Percentiles rank a stretch among this genome's conserved stretches.
These are phyloP conservation scores for Sclerospora graminicola DNA, from an alignment of 352 stramenopile species.

Conservation along the genomic window DNA sequence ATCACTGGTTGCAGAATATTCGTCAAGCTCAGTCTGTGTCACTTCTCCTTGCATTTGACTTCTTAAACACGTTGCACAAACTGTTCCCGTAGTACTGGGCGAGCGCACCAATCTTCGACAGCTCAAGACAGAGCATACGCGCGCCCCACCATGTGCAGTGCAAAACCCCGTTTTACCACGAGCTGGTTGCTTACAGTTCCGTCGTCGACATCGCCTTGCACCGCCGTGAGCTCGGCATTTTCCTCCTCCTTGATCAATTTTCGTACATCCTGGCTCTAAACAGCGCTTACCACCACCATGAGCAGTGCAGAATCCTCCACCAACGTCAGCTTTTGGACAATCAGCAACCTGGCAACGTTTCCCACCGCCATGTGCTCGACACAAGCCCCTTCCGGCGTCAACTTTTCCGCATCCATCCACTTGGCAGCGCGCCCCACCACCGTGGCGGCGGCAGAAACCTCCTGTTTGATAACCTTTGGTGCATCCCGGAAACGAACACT, in stretches of 20 bases:
- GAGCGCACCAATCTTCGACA: slow-evolving; percentile 54
- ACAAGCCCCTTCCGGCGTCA: slow-evolving; percentile 63
- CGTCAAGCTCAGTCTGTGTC: not conserved
- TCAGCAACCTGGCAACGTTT: slow-evolving; percentile 46
- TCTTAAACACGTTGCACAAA: slow-evolving; percentile 36
- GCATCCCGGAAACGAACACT: slow-evolving; percentile 61
- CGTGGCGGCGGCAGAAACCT: slow-evolving; percentile 65
- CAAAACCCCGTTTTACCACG: slow-evolving; percentile 49
- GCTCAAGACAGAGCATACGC: slow-evolving; percentile 41
- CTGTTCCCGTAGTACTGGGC: slow-evolving; percentile 16
- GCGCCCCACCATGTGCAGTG: slow-evolving; percentile 48
- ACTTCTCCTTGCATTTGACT: slow-evolving; percentile 9
- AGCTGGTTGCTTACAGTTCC: slow-evolving; percentile 48
- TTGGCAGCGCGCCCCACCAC: slow-evolving; percentile 67
- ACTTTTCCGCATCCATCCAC: slow-evolving; percentile 64
- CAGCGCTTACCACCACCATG: slow-evolving; percentile 74
- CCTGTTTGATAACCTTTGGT: slow-evolving; percentile 71
- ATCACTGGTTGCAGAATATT: slow-evolving; percentile 8
- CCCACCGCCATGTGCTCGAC: slow-evolving; percentile 60
- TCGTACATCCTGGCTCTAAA: slow-evolving; percentile 50
- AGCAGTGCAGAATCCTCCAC: slow-evolving; percentile 68
- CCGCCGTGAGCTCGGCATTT: slow-evolving; percentile 74
- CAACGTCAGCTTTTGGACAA: slow-evolving; percentile 71
- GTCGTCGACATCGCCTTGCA: slow-evolving; percentile 40
- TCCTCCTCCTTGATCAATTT: slow-evolving; percentile 75